A percentile compares a stretch with the other conserved stretches of the same genome.
phyloP scores from a whole-genome alignment of 148 eudicot species.

The Rhododendron williamsianum region DNA sequence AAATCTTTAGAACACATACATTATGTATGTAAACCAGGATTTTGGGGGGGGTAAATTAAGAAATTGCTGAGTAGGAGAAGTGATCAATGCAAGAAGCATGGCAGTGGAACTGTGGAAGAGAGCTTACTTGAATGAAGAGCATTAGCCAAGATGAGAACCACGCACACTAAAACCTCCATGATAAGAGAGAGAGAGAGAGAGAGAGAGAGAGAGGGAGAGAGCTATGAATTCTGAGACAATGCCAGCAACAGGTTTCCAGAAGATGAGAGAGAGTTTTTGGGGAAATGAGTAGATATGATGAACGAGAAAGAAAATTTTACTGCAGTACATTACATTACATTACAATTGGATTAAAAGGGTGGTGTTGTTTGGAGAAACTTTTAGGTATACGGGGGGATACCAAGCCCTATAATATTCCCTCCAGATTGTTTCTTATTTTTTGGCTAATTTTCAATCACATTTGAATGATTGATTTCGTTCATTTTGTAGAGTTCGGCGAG shows the following conservation, averaged over 20 bases:
- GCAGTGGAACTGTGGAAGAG: not conserved
- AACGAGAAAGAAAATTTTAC: too few species aligned
- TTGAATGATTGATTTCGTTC: too few species aligned
- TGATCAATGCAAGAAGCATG: not conserved
- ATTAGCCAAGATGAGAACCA: slow-evolving; percentile 39
- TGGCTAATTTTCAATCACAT: too few species aligned
- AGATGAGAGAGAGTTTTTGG: slow-evolving; percentile 12
- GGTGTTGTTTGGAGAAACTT: too few species aligned
- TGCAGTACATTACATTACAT: too few species aligned
- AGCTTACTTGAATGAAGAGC: slow-evolving; percentile 52
- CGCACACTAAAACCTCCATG: slow-evolving; percentile 20
- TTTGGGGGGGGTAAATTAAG: too few species aligned
- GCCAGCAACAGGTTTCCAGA: not conserved
- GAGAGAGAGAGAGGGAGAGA: not conserved
- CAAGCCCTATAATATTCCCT: too few species aligned
- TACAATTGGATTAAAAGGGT: too few species aligned
- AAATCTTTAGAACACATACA: not conserved
- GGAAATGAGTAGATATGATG: not conserved
- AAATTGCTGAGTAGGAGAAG: not conserved
- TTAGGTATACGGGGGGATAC: too few species aligned
- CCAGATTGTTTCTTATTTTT: too few species aligned
- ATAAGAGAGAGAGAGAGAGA: not conserved
- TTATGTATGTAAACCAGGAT: not conserved
- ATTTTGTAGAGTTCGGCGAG: too few species aligned
- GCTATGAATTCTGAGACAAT: not conserved